Percentiles rank a stretch among this genome's conserved stretches.
Conservation (phyloP, 306 rosid genomes). For the Dryas drummondii region DNA sequence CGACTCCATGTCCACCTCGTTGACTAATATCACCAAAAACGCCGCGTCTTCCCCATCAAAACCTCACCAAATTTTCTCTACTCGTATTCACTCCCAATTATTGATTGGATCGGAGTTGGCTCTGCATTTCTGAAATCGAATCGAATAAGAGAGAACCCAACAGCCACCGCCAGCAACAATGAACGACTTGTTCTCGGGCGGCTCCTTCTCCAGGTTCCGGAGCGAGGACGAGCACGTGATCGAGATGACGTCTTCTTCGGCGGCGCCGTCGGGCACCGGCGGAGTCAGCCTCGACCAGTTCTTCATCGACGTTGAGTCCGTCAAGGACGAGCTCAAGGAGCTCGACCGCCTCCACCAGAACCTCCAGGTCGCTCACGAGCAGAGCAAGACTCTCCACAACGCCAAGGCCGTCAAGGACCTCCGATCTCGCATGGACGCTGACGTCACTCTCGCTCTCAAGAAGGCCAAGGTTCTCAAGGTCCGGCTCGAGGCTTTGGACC, state of each 20-base stretch:
- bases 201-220: slow-evolving; percentile 76
- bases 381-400: slow-evolving; percentile 81
- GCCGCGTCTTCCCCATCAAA: slow-evolving; percentile 6
- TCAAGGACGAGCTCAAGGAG: slow-evolving; percentile 82
- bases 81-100: slow-evolving; percentile 6
- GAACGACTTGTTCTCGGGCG: slow-evolving; percentile 70
- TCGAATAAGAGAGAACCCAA: too few species aligned
- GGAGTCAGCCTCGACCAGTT: slow-evolving; percentile 71
- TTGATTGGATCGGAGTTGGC: not conserved
- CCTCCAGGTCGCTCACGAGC: slow-evolving; percentile 57
- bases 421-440: slow-evolving; percentile 85
- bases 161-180: slow-evolving; percentile 20
- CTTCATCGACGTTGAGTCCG: slow-evolving; percentile 73
- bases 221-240: slow-evolving; percentile 53
- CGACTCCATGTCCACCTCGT: too few species aligned
- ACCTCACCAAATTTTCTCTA: slow-evolving; percentile 2
- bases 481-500: slow-evolving; percentile 81
- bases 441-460: slow-evolving; percentile 70
- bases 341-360: slow-evolving; percentile 48
- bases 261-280: slow-evolving; percentile 13
- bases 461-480: slow-evolving; percentile 84
- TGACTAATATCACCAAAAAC: not conserved
- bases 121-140: too few species aligned
- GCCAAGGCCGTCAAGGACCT: slow-evolving; percentile 76
- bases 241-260: slow-evolving; percentile 49